Conservation (phyloP, 140 eudicot genomes). For the Oenanthe javanica region DNA sequence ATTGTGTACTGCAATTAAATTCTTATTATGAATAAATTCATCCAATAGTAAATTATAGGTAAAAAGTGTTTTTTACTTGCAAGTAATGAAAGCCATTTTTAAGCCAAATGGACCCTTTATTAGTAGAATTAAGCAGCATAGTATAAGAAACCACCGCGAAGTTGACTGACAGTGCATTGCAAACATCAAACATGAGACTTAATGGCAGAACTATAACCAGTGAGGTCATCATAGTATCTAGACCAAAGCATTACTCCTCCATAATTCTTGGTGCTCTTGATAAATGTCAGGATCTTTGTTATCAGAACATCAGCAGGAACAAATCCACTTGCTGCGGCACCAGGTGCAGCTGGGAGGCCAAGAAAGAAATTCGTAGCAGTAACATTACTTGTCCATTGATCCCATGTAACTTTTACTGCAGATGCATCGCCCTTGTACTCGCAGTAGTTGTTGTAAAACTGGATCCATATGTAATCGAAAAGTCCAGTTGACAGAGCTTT, state of each 20-base stretch:
- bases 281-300: background rate
- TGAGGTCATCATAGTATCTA: constrained; percentile 5
- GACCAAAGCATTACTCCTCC: constrained; percentile 23
- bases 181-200: constrained; percentile 5
- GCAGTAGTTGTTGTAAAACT: constrained; percentile 17
- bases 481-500: constrained; percentile 5
- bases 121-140: background rate
- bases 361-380: background rate
- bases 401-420: background rate
- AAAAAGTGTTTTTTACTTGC: too few species aligned
- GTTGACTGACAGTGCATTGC: background rate
- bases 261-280: constrained; percentile 5
- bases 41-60: too few species aligned
- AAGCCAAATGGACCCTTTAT: background rate
- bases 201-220: constrained; percentile 16
- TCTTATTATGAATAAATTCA: too few species aligned
- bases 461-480: constrained; percentile 18
- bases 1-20: too few species aligned
- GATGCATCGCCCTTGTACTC: constrained; percentile 10
- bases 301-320: background rate
- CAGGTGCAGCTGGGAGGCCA: constrained; percentile 6
- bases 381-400: constrained; percentile 7
- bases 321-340: constrained; percentile 6
- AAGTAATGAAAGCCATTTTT: too few species aligned
- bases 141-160: background rate